Percentiles rank a stretch among this genome's conserved stretches.
Conservation (phyloP, 176 grass and related monocot genomes). For the Zea luxurians region DNA sequence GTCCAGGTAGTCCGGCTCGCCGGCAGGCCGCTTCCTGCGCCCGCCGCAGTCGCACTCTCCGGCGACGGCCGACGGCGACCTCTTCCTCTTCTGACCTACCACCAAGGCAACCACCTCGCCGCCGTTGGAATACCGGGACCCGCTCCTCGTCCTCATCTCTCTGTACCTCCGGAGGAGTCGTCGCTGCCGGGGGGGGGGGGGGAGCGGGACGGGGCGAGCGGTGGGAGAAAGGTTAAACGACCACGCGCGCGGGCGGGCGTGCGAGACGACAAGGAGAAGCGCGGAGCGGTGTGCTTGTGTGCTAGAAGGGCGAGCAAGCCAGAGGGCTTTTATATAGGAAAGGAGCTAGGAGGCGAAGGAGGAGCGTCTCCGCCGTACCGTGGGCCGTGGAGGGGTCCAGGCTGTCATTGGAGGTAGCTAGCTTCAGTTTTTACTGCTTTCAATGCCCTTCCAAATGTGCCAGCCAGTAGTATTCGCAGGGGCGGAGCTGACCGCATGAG, state of each 20-base stretch:
- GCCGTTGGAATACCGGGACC: conserved; percentile 36
- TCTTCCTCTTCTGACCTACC: conserved; percentile 24
- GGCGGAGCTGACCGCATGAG: conserved; percentile 20
- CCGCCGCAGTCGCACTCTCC: conserved; percentile 4
- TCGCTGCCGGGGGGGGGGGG: background rate
- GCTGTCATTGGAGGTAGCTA: too few relatives aligned
- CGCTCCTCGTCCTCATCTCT: conserved; percentile 61
- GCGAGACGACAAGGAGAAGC: background rate
- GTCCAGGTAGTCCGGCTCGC: conserved; percentile 46
- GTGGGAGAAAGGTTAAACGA: background rate
- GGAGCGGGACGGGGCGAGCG: too few relatives aligned
- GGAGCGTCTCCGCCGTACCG: too few relatives aligned
- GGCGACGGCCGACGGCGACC: background rate
- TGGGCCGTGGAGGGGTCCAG: too few relatives aligned
- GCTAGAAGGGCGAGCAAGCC: background rate
- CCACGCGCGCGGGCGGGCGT: background rate
- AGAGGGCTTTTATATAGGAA: conserved; percentile 27
- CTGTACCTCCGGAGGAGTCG: background rate
- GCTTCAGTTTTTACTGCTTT: background rate
- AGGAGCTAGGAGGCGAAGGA: too few relatives aligned
- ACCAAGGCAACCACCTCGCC: background rate
- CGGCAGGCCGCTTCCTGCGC: conserved; percentile 4
- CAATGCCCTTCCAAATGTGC: background rate
- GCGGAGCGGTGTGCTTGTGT: background rate
- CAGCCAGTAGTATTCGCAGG: background rate